A percentile compares a stretch with the other conserved stretches of the same genome.
Evolutionary conservation across 805 yeast species (phyloP).

Genomic region (Naumovozyma castellii): DNA sequence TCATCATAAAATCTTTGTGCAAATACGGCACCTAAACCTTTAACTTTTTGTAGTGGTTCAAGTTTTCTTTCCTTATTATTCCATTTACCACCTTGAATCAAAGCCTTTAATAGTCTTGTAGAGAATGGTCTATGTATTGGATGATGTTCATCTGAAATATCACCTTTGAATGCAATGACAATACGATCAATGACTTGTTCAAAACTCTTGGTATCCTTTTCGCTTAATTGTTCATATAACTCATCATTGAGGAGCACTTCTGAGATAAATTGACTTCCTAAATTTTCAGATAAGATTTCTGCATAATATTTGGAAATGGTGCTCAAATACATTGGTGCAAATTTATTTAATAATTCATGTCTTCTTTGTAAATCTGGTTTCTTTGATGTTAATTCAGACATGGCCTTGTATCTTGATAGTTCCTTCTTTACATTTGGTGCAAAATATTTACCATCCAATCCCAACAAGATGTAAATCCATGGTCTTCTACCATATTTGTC

Average conservation of each 20-base stretch:
- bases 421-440: conserved; percentile 59
- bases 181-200: conserved; percentile 46
- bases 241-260: conserved; percentile 61
- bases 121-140: conserved; percentile 64
- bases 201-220: conserved; percentile 31
- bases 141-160: conserved; percentile 56
- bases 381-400: conserved; percentile 66
- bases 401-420: conserved; percentile 47
- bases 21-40: conserved; percentile 49
- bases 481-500: conserved; percentile 86
- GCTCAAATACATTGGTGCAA: conserved; percentile 56
- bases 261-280: conserved; percentile 75
- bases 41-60: conserved; percentile 34
- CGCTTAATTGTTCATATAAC: conserved; percentile 31
- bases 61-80: conserved; percentile 50
- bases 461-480: conserved; percentile 67
- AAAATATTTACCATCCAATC: conserved; percentile 74
- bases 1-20: conserved; percentile 45
- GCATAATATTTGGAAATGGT: conserved; percentile 42
- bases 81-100: conserved; percentile 83
- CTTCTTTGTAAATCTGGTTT: conserved; percentile 75
- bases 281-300: conserved; percentile 51
- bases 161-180: conserved; percentile 53
- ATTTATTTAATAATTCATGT: conserved; percentile 52
- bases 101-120: conserved; percentile 60